Evolutionary conservation across 306 rosid species (phyloP), one percentile per base, ranked within the genome.

Genomic region (Prunus padus): DNA sequence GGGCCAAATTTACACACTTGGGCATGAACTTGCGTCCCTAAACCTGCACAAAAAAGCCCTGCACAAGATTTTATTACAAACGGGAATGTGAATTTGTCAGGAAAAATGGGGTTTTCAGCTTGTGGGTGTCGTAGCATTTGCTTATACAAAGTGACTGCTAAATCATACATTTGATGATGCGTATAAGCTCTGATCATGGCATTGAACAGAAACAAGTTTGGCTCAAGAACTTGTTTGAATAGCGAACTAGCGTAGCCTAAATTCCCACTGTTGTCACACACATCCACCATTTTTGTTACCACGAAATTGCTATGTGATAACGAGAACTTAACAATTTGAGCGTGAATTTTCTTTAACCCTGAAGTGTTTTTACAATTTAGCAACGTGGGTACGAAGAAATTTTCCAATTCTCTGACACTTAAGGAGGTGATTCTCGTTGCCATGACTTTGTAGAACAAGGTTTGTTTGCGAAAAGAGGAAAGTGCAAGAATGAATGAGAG

Each of bases 251-350:
- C 89, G 52, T 90, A 88, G 70, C 55, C 45, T 2, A 83, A 71
- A 26, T 88, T 31, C 7, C 86, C 89, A 72, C 50, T 67, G 45
- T 59, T 62, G 79, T 87, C 90, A 30, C 96, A 88, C 3, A 80
- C 76, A 50, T 87, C 87, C 82, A 90, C 72, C 96, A 92, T 90
- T 81, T 88, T 90, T 13, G 97, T 87, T 31, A 76, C 78, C 73
- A 92, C 44, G 80, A 85, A 92, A 75, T 87, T 92, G 87, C 97
- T 92, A 44, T 90, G 91, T 61, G 96, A 80, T 12, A 92, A 80
- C 2, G 88, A 86, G 0, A 80, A 73, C 78, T 83, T 88, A 49
- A 88, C 80, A 2, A 90, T 61, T 63, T 71, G 84, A 23, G 86
- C 89, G 50, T 90, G 93, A 62, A 90, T 76, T 72, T 52, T 87